Conservation (phyloP, 2,329 filamentous ascomycete species). For the Colletotrichum sp. region DNA sequence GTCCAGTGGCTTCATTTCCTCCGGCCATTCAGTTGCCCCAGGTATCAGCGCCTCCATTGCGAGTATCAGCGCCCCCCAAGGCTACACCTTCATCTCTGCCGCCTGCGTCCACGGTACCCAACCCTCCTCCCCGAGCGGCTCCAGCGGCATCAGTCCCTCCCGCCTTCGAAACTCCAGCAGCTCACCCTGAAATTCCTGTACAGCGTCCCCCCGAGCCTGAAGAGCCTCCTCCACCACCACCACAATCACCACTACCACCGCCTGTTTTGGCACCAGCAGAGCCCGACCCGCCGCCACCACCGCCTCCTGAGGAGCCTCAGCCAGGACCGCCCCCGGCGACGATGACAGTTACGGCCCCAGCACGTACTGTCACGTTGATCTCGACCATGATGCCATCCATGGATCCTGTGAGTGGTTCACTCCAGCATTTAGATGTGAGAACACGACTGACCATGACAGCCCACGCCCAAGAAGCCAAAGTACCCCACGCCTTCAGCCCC, state of each 20-base stretch:
- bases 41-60: neutral
- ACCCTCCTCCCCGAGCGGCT: neutral
- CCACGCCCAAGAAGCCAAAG: neutral
- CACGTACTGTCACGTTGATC: conserved; percentile 4
- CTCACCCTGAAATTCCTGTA: neutral
- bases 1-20: neutral
- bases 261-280: conserved; percentile 13
- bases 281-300: neutral
- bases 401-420: neutral
- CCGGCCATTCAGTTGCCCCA: neutral
- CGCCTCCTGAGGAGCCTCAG: neutral
- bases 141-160: neutral
- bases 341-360: conserved; percentile 6
- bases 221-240: conserved; percentile 1
- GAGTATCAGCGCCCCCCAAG: neutral
- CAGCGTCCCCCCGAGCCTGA: neutral
- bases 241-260: neutral
- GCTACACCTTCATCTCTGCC: neutral
- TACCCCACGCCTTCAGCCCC: neutral
- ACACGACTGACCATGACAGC: neutral
- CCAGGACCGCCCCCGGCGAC: neutral
- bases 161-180: neutral
- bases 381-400: conserved; percentile 6
- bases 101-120: neutral
- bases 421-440: neutral